A percentile compares a stretch with the other conserved stretches of the same genome.
phyloP scores from a whole-genome alignment of 345 rosid species.

The Eucalyptus polyanthemos region DNA sequence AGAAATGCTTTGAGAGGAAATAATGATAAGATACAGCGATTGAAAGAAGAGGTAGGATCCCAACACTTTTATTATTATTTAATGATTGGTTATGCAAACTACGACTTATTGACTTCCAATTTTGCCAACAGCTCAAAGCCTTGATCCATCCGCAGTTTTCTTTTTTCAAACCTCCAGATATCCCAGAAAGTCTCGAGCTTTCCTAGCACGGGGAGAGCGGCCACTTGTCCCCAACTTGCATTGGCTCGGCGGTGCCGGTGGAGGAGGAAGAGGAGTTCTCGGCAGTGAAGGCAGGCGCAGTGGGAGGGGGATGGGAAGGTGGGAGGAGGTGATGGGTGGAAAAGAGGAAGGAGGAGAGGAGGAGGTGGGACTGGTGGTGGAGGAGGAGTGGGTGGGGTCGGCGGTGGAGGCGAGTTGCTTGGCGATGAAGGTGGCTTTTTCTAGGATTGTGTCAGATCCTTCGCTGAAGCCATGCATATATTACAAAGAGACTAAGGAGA shows the following conservation, averaged over 20 bases:
- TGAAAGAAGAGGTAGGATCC: no score
- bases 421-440: conserved; percentile 57
- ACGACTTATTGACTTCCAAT: no score
- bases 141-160: no score
- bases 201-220: conserved; percentile 43
- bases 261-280: conserved; percentile 1
- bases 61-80: no score
- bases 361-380: conserved; percentile 41
- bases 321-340: neutral
- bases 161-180: no score
- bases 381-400: conserved; percentile 35
- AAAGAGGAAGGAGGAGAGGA: conserved; percentile 42
- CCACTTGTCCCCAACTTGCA: conserved; percentile 72
- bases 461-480: neutral
- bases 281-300: conserved; percentile 33
- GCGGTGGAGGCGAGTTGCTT: conserved; percentile 36
- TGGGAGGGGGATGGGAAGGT: neutral
- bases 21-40: no score
- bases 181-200: no score
- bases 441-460: conserved; percentile 37
- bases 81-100: no score
- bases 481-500: no score
- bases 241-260: conserved; percentile 31
- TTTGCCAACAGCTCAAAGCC: no score
- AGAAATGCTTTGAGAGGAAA: no score